Evolutionary conservation across 495 filamentous ascomycete species (phyloP), one percentile per base, ranked within the genome.

Genomic region (Achaetomiella virescens): DNA sequence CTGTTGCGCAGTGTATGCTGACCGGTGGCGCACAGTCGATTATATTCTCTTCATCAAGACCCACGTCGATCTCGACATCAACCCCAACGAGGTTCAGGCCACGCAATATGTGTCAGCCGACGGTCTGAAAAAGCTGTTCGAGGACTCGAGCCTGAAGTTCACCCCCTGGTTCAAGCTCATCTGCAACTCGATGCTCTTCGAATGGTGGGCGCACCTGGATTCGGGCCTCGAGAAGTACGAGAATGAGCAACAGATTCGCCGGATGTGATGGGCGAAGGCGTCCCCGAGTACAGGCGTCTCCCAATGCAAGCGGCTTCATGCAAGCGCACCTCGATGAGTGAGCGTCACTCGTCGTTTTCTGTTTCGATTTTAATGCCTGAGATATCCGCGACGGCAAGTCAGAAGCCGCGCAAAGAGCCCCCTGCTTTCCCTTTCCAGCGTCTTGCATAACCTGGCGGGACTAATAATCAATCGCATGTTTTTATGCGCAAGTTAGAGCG

Each of bases 131-230:
- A 60, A 76, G 43, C 90, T 91, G 82, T 96, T 99, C 69, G 70
- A 85, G 64, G 83, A 97, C 67, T 80, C 84, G 9, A 78, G 65
- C 7, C 78, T 96, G 58, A 86, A 80, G 61, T 98, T 97, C 70
- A 99, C 93, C 7, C 93, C 93, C 1, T 99, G 93, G 93, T 99
- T 99, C 78, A 96, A 96, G 81, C 83, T 99, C 60, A 97, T 99
- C 66, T 99, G 95, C 78, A 72, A 97, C 61, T 90, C 89, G 48
- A 88, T 97, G 90, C 82, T 99, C 42, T 97, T 95, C 64, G 91
- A 97, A 70, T 99, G 93, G 93, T 99, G 93, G 93, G 81, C 84
- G 63, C 85, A 91, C 70, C 81, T 97, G 31, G 86, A 91, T 57
- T 76, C 79, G 24, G 79, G 85, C 6, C 74, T 97, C 60, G 90